These are phyloP conservation scores for Chernovozyma aurita DNA, from an alignment of 1,139 yeast genomes.

Conservation along the genomic window DNA sequence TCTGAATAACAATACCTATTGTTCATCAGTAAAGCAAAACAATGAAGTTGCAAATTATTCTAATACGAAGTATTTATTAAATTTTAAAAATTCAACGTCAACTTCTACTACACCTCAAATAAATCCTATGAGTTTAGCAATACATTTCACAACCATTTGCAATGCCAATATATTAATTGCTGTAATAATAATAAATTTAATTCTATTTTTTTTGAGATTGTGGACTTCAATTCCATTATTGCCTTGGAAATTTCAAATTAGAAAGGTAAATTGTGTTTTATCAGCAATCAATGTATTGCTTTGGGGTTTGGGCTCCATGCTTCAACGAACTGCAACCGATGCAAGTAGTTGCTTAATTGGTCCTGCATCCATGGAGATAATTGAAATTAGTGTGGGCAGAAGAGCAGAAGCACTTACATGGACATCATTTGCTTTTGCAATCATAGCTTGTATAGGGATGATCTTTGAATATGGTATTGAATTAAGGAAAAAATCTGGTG, in stretches of 20 bases:
- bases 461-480: background rate
- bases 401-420: conserved; percentile 61
- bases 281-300: conserved; percentile 38
- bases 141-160: conserved; percentile 39
- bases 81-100: conserved; percentile 16
- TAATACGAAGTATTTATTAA: conserved; percentile 17
- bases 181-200: conserved; percentile 39
- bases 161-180: conserved; percentile 55
- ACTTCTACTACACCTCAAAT: conserved; percentile 16
- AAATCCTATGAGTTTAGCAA: conserved; percentile 39
- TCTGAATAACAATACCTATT: conserved; percentile 21
- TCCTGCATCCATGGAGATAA: conserved; percentile 48
- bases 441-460: conserved; percentile 17
- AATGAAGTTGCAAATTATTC: conserved; percentile 20
- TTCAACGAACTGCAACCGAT: conserved; percentile 57
- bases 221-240: conserved; percentile 46
- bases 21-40: conserved; percentile 27
- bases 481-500: background rate
- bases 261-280: conserved; percentile 29
- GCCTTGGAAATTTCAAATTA: conserved; percentile 37
- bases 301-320: conserved; percentile 71
- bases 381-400: conserved; percentile 42
- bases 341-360: conserved; percentile 42
- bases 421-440: conserved; percentile 51
- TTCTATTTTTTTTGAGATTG: conserved; percentile 34